Evolutionary conservation across 805 yeast genomes (phyloP), one percentile per base, ranked within the genome.

Genomic region (Wickerhamomyces strasburgensis): DNA sequence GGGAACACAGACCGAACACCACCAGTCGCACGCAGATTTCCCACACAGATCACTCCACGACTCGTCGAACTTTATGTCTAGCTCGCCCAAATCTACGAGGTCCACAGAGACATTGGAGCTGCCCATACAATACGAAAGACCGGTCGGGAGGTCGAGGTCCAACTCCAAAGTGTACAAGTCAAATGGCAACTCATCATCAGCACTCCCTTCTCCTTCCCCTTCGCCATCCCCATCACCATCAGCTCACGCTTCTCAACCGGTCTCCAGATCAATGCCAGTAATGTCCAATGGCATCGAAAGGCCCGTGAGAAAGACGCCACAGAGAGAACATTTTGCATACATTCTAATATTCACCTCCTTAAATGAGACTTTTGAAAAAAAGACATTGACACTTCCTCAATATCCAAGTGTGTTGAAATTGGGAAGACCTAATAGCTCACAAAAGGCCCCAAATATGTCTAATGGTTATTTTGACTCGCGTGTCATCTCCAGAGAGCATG

Each of bases 391-490:
- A 11, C 79, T 93, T 6, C 97, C 98, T 1, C 70, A 75, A 39
- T 70, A 67, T 40, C 98, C 99, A 0, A 88, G 84, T 11, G 79
- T 86, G 3, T 62, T 89, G 35, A 86, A 86, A 55, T 67, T 93
- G 17, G 99, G 99, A 2, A 73, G 99, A 38, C 98, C 95, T 32
- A 80, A 84, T 14, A 84, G 65, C 39, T 50, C 84, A 3, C 67
- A 67, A 27, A 62, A 73, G 7, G 61, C 65, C 27, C 81, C 82
- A 0, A 62, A 67, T 19, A 62, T 84, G 2, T 80, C 84, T 26
- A 94, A 94, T 57, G 98, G 98, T 1, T 89, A 74, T 57, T 93
- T 93, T 55, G 98, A 93, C 61, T 86, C 96, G 9, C 68, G 98
- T 19, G 98, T 94, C 9, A 71, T 93, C 31, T 81, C 94, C 14